phyloP scores from a whole-genome alignment of 257 asterid genomes.

The Hygrophila difformis region DNA sequence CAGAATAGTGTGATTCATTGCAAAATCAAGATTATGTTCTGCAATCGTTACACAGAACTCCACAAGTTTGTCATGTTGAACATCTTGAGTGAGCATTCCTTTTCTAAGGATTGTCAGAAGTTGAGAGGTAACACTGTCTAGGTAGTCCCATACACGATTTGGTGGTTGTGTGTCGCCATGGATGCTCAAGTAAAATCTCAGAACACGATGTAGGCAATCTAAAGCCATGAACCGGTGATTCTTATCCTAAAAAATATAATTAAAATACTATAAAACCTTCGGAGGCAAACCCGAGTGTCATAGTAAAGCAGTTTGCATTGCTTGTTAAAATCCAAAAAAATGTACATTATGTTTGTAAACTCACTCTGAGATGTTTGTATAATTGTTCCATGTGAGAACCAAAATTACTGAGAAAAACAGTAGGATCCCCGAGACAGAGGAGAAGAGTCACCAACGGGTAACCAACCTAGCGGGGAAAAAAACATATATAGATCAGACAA shows the following conservation, averaged over 20 bases:
- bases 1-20: constrained; percentile 89
- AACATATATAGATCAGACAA: constrained; percentile 15
- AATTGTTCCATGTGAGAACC: constrained; percentile 97
- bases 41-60: constrained; percentile 97
- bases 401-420: constrained; percentile 70
- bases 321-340: constrained; percentile 8
- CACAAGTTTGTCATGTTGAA: constrained; percentile 95
- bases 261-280: constrained; percentile 13
- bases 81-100: constrained; percentile 95
- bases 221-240: constrained; percentile 98
- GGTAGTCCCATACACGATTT: constrained; percentile 96
- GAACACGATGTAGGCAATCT: constrained; percentile 92
- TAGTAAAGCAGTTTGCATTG: not conserved
- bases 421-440: constrained; percentile 96
- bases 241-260: constrained; percentile 63
- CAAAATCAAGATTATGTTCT: constrained; percentile 97
- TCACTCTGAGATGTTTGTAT: constrained; percentile 90
- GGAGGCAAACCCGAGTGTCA: not conserved
- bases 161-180: constrained; percentile 91
- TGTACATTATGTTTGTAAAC: constrained; percentile 19
- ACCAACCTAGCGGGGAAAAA: constrained; percentile 59
- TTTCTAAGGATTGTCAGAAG: constrained; percentile 85
- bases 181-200: constrained; percentile 90
- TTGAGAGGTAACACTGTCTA: constrained; percentile 97
- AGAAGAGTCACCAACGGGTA: constrained; percentile 98